Conservation (phyloP, 805 yeast species). For the Tetrapisispora iriomotensis region DNA sequence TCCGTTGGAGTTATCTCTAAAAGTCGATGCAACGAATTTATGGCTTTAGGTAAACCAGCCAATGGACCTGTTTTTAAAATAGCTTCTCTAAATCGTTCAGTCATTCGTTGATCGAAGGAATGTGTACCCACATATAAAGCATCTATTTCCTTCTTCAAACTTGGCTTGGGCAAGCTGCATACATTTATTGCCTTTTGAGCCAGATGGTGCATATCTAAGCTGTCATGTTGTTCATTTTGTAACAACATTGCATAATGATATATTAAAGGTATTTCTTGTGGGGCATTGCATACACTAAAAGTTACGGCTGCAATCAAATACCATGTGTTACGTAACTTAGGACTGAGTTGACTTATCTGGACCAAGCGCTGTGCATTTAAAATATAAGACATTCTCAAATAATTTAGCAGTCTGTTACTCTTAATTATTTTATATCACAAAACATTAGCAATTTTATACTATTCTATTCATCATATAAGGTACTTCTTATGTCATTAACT, state of each 20-base stretch:
- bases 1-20: slow-evolving; percentile 53
- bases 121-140: slow-evolving; percentile 13
- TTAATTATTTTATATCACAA: too few relatives aligned
- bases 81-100: slow-evolving; percentile 63
- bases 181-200: slow-evolving; percentile 17
- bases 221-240: slow-evolving; percentile 12
- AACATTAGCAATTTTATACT: too few relatives aligned
- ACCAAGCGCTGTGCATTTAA: slow-evolving; percentile 23
- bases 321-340: slow-evolving; percentile 54
- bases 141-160: slow-evolving; percentile 8
- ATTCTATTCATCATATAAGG: too few relatives aligned
- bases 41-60: slow-evolving; percentile 76
- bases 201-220: slow-evolving; percentile 8
- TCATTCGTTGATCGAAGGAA: slow-evolving; percentile 22
- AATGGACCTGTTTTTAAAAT: slow-evolving; percentile 69
- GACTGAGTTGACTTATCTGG: slow-evolving; percentile 32
- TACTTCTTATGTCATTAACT: too few relatives aligned
- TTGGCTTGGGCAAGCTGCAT: slow-evolving; percentile 5
- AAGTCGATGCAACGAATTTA: slow-evolving; percentile 62
- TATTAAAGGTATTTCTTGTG: slow-evolving; percentile 67
- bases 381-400: slow-evolving; percentile 13
- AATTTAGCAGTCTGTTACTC: too few relatives aligned
- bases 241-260: slow-evolving; percentile 54
- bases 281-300: slow-evolving; percentile 70
- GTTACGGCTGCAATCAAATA: slow-evolving; percentile 72